These are phyloP conservation scores for Diplodia intermedia DNA, from an alignment of 2,329 filamentous ascomycete species.

Conservation along the genomic window DNA sequence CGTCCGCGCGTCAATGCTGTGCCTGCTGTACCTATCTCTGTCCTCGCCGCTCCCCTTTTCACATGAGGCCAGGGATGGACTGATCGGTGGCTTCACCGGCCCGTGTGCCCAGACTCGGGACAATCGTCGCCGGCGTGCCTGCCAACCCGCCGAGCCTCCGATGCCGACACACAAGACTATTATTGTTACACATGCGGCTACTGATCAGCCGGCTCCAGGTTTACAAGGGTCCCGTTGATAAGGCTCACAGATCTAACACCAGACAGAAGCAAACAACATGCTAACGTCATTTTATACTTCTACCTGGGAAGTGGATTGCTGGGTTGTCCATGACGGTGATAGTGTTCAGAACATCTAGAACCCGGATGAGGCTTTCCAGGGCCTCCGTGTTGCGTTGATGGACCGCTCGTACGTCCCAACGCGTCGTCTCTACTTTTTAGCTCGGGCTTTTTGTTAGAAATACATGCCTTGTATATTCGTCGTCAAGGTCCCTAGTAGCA, in stretches of 20 bases:
- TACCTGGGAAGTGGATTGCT: background rate
- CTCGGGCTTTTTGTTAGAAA: background rate
- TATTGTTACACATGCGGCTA: background rate
- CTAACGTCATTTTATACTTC: background rate
- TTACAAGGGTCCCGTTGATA: background rate
- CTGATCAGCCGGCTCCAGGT: background rate
- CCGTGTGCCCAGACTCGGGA: slow-evolving; percentile 2
- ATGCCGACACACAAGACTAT: background rate
- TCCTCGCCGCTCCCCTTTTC: background rate
- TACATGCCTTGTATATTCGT: background rate
- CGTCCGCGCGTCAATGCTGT: background rate
- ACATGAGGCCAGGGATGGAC: background rate
- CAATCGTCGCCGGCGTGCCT: background rate
- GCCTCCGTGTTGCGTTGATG: too few species aligned
- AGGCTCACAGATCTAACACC: too few species aligned
- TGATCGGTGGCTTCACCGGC: background rate
- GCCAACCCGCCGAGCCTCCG: slow-evolving; percentile 8
- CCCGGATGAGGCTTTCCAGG: background rate
- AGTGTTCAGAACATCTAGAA: background rate
- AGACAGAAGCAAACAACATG: background rate
- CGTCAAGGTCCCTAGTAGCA: background rate
- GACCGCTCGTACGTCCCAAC: background rate
- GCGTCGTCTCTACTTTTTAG: background rate
- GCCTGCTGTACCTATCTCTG: background rate
- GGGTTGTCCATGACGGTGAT: background rate